Evolutionary conservation across 2,329 filamentous ascomycete species (phyloP), one percentile per base, ranked within the genome.

Genomic region (Venturia oleaginea): DNA sequence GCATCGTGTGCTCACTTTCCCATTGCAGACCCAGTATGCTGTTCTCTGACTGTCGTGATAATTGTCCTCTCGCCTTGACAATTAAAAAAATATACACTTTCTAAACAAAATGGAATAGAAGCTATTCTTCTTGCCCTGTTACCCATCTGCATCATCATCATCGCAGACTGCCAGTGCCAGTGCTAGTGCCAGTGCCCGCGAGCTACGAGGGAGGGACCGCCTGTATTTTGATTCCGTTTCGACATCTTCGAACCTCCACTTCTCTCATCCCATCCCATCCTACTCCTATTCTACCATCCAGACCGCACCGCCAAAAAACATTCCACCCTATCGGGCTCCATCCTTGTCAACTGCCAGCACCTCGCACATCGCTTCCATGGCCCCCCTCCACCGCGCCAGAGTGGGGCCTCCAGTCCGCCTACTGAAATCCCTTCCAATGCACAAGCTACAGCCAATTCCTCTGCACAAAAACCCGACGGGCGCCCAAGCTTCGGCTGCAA

Each of bases 391-490:
- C 19, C 30, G 51, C 8, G 15, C 15, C 27, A 57, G n/a, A 57
- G 51, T n/a, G 51, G 51, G n/a, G 27, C 51, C 17, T 57, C 27
- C 51, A 57, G 19, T 19, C 30, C 7, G 51, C 17, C 51, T 57
- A 15, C 27, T 13, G 51, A 57, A 57, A 57, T 34, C 30, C 27
- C 51, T 57, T 57, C 51, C 19, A 32, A 34, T 37, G 51, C 51
- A 57, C 51, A 57, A 57, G 51, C 51, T 34, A n/a, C 51, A 57
- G 51, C 51, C 51, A 57, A 30, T 57, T 57, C 27, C 30, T n/a
- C 51, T 34, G 51, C 51, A 34, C 27, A 34, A 32, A n/a, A 57
- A 57, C 30, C 51, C 24, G 19, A 57, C 51, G 27, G 51, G 27
- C 51, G 15, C 27, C 27, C 51, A 57, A 34, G 51, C 51, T 57